These are phyloP conservation scores for Suhomyces kunorum DNA, from an alignment of 1,139 yeast genomes.

Conservation along the genomic window DNA sequence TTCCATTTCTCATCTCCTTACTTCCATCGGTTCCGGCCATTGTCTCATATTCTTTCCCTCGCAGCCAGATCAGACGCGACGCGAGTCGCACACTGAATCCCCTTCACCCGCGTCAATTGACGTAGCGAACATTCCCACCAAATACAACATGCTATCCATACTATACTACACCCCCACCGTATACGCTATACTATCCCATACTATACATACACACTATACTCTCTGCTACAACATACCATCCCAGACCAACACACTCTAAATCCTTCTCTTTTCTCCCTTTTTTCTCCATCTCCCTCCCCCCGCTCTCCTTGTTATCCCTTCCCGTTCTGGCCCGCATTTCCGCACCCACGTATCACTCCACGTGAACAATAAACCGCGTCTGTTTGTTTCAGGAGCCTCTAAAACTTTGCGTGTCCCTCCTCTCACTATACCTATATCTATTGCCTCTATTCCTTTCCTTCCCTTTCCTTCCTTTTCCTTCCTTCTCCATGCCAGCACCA, in stretches of 20 bases:
- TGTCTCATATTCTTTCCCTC: background rate
- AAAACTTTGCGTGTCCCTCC: conserved; percentile 12
- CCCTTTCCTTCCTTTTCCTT: too few species aligned
- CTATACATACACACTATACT: background rate
- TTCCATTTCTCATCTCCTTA: too few species aligned
- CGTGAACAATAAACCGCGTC: conserved; percentile 14
- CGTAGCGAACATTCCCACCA: background rate
- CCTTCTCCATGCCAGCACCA: too few species aligned
- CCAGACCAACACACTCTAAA: too few species aligned
- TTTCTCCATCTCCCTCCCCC: background rate
- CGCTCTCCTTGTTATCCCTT: background rate
- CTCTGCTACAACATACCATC: too few species aligned
- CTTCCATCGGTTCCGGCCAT: too few species aligned
- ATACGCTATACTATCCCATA: background rate
- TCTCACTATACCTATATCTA: conserved; percentile 9
- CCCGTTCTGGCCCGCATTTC: conserved; percentile 1
- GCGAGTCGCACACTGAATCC: background rate
- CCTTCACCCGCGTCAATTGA: background rate
- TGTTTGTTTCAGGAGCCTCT: conserved; percentile 14
- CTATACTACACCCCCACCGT: too few species aligned
- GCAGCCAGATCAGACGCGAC: conserved; percentile 3
- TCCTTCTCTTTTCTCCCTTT: too few species aligned
- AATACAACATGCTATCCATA: too few species aligned
- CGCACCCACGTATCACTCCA: conserved; percentile 2
- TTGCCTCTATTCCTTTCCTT: conserved; percentile 1